Conservation (phyloP, 2,329 filamentous ascomycete genomes). For the Alternaria dauci region DNA sequence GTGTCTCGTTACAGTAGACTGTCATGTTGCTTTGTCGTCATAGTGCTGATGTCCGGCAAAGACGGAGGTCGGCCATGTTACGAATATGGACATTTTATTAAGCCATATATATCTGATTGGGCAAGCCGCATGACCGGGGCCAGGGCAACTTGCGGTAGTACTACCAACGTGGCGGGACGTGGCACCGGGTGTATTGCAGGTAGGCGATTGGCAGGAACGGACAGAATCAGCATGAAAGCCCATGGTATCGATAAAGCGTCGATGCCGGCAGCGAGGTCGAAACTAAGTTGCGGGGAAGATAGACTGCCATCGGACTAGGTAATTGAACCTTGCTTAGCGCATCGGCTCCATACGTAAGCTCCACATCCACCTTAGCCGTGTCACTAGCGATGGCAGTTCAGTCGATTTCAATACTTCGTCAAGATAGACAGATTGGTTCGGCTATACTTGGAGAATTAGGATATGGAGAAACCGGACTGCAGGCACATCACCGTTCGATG, state of each 20-base stretch:
- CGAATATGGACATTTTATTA: slow-evolving; percentile 2
- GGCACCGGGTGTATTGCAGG: background rate
- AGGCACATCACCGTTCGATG: background rate
- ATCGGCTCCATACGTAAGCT: background rate
- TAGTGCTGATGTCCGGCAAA: background rate
- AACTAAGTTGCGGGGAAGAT: slow-evolving; percentile 10
- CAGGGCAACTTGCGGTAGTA: slow-evolving; percentile 5
- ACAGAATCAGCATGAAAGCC: background rate
- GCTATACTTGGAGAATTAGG: slow-evolving; percentile 1
- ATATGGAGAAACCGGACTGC: background rate
- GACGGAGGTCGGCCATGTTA: background rate
- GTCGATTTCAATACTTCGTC: background rate
- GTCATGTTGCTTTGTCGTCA: background rate
- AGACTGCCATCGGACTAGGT: slow-evolving; percentile 2
- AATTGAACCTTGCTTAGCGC: slow-evolving; percentile 9
- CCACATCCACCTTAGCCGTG: background rate
- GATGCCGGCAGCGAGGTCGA: slow-evolving; percentile 2
- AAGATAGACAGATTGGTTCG: background rate
- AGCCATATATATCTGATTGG: background rate
- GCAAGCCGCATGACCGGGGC: background rate
- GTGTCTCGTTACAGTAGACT: background rate
- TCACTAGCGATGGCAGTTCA: background rate
- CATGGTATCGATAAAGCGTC: background rate
- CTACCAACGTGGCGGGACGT: slow-evolving; percentile 1
- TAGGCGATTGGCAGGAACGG: background rate